Conservation (phyloP, 805 yeast genomes). For the Nakazawaea holstii region DNA sequence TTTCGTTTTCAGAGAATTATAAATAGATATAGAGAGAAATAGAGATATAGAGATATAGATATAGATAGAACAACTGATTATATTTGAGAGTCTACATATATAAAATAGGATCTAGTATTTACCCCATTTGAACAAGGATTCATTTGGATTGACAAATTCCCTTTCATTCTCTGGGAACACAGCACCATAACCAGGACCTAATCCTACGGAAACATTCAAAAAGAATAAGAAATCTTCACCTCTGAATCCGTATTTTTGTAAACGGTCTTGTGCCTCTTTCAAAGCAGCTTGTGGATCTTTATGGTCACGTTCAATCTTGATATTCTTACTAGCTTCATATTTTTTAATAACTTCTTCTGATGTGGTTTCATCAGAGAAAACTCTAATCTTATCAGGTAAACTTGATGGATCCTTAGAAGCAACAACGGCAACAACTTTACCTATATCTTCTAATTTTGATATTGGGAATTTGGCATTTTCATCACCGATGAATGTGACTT, state of each 20-base stretch:
- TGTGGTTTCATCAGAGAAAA: slow-evolving; percentile 36
- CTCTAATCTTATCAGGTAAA: slow-evolving; percentile 38
- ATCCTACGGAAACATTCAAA: slow-evolving; percentile 28
- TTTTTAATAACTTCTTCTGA: slow-evolving; percentile 30
- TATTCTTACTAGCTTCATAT: slow-evolving; percentile 35
- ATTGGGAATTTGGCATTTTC: slow-evolving; percentile 30
- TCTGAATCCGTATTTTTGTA: slow-evolving; percentile 25
- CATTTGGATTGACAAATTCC: slow-evolving; percentile 41
- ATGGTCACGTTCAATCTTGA: slow-evolving; percentile 27
- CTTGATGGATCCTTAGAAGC: slow-evolving; percentile 30
- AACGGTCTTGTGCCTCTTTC: slow-evolving; percentile 24
- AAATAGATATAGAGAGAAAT: too few relatives aligned
- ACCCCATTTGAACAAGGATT: slow-evolving; percentile 39
- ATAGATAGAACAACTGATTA: too few relatives aligned
- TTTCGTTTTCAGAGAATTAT: not conserved
- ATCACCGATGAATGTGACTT: slow-evolving; percentile 35
- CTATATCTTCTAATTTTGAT: slow-evolving; percentile 36
- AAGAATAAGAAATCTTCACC: slow-evolving; percentile 30
- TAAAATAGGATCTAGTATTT: slow-evolving; percentile 16
- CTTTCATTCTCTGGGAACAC: slow-evolving; percentile 26
- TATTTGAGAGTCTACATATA: too few relatives aligned
- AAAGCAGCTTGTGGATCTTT: slow-evolving; percentile 26
- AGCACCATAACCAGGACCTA: slow-evolving; percentile 37
- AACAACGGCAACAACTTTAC: slow-evolving; percentile 34
- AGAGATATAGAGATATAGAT: too few relatives aligned